phyloP scores from a whole-genome alignment of 2,329 filamentous ascomycete genomes.

The Dactylellina parvicollis region DNA sequence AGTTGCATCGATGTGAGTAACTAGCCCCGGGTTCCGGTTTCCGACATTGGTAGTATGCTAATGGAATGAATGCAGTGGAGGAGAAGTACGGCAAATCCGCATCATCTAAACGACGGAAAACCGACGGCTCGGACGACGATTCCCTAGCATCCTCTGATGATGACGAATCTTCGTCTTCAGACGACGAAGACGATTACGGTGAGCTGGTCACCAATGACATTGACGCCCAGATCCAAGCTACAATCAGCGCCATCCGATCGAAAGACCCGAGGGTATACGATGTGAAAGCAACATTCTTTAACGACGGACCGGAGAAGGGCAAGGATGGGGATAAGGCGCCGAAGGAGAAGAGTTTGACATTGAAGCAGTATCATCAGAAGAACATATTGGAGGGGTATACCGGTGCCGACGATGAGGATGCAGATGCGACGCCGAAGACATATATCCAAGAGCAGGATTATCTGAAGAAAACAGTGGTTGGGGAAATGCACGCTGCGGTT shows the following conservation, averaged over 20 bases:
- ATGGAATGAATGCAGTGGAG: conserved; percentile 71
- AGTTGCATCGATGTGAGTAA: conserved; percentile 71
- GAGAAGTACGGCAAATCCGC: conserved; percentile 76
- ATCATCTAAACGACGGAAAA: conserved; percentile 41
- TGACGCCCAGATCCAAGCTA: conserved; percentile 86
- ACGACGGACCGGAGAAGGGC: conserved; percentile 66
- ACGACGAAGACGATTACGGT: conserved; percentile 89
- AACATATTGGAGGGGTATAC: conserved; percentile 80
- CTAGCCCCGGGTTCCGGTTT: conserved; percentile 56
- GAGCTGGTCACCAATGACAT: conserved; percentile 85
- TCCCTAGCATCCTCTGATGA: conserved; percentile 70
- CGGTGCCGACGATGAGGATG: conserved; percentile 69
- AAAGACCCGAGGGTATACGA: conserved; percentile 95
- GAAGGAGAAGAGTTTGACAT: conserved; percentile 83
- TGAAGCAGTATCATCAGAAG: conserved; percentile 90
- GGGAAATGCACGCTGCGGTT: conserved; percentile 77
- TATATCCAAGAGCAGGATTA: conserved; percentile 90
- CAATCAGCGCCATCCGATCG: conserved; percentile 83
- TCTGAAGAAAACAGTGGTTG: conserved; percentile 79
- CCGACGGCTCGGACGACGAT: conserved; percentile 50
- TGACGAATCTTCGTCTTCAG: conserved; percentile 75
- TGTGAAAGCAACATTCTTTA: conserved; percentile 79
- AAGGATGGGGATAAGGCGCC: conserved; percentile 60
- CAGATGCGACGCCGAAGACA: conserved; percentile 71
- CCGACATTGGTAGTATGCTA: conserved; percentile 32